Conservation (phyloP, 176 grass and related monocot genomes). For the Juncus effusus region DNA sequence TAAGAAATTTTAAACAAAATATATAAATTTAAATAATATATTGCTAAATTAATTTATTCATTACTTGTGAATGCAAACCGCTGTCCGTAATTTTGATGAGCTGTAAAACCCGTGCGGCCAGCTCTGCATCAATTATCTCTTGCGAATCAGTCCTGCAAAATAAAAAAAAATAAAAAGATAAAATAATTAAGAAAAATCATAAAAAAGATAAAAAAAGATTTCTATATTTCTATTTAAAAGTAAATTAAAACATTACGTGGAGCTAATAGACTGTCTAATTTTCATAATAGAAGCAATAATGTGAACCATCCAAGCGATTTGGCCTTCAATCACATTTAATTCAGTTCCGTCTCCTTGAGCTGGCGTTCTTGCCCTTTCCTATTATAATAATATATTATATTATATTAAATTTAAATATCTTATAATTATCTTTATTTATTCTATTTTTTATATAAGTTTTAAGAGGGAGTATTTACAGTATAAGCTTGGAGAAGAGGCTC, state of each 20-base stretch:
- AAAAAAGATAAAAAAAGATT: constrained; percentile 21
- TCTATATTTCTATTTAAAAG: not conserved
- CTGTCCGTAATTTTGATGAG: constrained; percentile 88
- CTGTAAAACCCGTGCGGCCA: constrained; percentile 87
- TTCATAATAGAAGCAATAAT: constrained; percentile 96
- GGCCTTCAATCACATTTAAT: constrained; percentile 92
- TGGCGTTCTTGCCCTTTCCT: constrained; percentile 85
- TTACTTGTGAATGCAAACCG: constrained; percentile 75
- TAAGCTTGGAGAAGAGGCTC: constrained; percentile 99
- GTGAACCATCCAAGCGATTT: constrained; percentile 95
- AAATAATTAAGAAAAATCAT: constrained; percentile 23
- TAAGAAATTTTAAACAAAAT: not conserved
- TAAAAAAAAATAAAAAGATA: constrained; percentile 14
- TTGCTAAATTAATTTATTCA: constrained; percentile 4
- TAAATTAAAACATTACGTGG: constrained; percentile 42
- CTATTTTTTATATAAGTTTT: not conserved
- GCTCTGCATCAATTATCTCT: constrained; percentile 92
- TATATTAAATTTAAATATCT: constrained; percentile 13
- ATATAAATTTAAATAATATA: not conserved
- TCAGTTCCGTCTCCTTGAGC: constrained; percentile 65
- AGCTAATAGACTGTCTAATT: constrained; percentile 68
- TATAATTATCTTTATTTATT: not conserved
- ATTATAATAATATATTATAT: constrained; percentile 28
- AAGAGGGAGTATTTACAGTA: constrained; percentile 58
- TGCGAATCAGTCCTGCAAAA: constrained; percentile 75